Evolutionary conservation across 1,284 basidiomycete species (phyloP), one percentile per base, ranked within the genome.

Genomic region (Rhodotorula sp.): DNA sequence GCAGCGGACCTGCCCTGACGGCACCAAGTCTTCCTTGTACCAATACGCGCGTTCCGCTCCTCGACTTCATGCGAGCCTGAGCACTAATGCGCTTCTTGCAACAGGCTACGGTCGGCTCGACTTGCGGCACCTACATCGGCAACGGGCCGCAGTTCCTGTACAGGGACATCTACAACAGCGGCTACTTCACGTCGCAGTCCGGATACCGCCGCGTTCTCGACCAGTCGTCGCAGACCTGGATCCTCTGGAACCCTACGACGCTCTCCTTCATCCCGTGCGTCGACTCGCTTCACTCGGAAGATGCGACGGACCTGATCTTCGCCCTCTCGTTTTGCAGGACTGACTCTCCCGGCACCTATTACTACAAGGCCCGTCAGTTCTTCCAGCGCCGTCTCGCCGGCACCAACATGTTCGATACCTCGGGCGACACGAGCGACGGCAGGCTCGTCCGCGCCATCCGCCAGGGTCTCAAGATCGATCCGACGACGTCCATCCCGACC

Each of bases 51-150:
- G 28, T 37, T 18, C 18, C 4, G 22, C 53, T 34, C 13, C 4
- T 57, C 26, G 8, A 22, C 51, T 24, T 26, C 51, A 18, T 28
- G 26, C 26, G 16, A 24, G 20, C 16, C 20, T 5, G n/a, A 3
- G 10, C 10, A 24, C 57, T 46, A 2, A 37, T 57, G 2, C 26
- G 5, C 10, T 47, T 5, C 26, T 22, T 47, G 4, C 40, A 28
- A 37, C 31, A 46, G 31, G 53, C 53, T 28, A 60, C 65, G 11
- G 31, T 54, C 9, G 67, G 67, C 26, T 52, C 67, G 50, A 68
- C 62, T 13, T 71, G 69, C 62, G 69, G 69, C 6, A 68, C 59
- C 30, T 65, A 44, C 31, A 53, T 71, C 40, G 69, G 69, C 13
- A 58, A 15, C 37, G 61, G 47, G 0, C 37, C 30, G n/a, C 68